Base-by-base conservation (phyloP, 2,329 filamentous ascomycete species). In the Talaromyces verruculosus region DNA sequence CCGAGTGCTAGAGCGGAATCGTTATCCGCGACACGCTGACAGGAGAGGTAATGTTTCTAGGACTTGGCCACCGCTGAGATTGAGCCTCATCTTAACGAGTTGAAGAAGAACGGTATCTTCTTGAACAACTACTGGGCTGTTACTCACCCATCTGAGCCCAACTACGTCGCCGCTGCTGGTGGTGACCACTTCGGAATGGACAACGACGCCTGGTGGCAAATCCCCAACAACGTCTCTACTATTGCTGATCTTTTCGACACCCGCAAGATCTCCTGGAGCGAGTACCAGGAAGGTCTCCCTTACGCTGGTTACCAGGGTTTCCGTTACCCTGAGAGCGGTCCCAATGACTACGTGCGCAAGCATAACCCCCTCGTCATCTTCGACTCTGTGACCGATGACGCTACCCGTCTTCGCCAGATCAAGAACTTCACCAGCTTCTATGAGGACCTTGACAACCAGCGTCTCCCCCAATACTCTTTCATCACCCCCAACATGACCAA, bases 291-390 rank as follows among this genome's bases (percentile, higher is more conserved):
- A 75, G 88, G 91, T 72, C 84, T 90, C 83, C 91, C 91, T 1
- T 92, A 88, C 77, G 83, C 86, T 1, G 91, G 91, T 8, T 94
- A 87, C 76, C 84, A 91, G 76, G 91, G 90, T 47, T 77, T 78
- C 22, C 81, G 79, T 1, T 91, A 82, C 74, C 82, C 86, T 62
- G 92, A 86, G 70, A 90, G 84, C 2, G 85, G 85, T 22, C 83
- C 84, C 58, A 91, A 93, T 72, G 87, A 89, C 79, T 95, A 95
- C 74, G 91, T 94, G 8, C 88, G 92, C 73, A 94, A 94, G 80
- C 91, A 94, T 80, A 92, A 93, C 67, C 77, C 78, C 82, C 85
- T 57, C 79, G 80, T 93, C 65, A 81, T 89, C 64, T 91, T 87
- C 78, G 84, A 92, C 74, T 86, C 85, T 37, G 83, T 91, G 61